Conservation (phyloP, 129 eudicot genomes). For the Helichrysum umbraculigerum region DNA sequence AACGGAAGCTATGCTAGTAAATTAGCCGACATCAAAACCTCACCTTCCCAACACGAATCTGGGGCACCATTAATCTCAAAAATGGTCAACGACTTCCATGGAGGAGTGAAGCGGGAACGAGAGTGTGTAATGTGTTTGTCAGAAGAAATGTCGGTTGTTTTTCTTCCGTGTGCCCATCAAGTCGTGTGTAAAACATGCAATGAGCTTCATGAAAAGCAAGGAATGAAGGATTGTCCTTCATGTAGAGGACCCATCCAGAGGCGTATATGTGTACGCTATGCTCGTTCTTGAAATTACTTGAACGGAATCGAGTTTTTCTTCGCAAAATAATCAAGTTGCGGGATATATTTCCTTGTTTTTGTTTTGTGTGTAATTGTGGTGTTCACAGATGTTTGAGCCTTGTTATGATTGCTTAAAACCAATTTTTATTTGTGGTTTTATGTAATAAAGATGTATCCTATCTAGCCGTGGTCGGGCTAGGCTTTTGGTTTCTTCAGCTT, state of each 20-base stretch:
- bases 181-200: slow-evolving; percentile 86
- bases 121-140: slow-evolving; percentile 98
- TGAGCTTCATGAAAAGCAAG: slow-evolving; percentile 91
- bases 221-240: slow-evolving; percentile 98
- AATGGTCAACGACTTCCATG: slow-evolving; percentile 17
- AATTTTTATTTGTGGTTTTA: slow-evolving; percentile 27
- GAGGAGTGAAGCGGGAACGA: slow-evolving; percentile 80
- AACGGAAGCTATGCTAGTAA: slow-evolving; percentile 75
- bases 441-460: slow-evolving; percentile 34
- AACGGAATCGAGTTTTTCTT: background rate
- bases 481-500: no score
- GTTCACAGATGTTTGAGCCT: slow-evolving; percentile 23
- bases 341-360: slow-evolving; percentile 4
- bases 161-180: slow-evolving; percentile 98
- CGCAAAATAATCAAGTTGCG: slow-evolving; percentile 14
- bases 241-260: slow-evolving; percentile 77
- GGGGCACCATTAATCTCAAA: slow-evolving; percentile 31
- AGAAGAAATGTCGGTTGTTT: slow-evolving; percentile 94
- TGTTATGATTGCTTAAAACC: slow-evolving; percentile 36
- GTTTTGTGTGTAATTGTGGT: slow-evolving; percentile 22
- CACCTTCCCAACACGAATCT: slow-evolving; percentile 38
- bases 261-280: slow-evolving; percentile 84
- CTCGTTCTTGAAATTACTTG: slow-evolving; percentile 44
- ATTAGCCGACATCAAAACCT: slow-evolving; percentile 38
- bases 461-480: no score